These are phyloP conservation scores for Stephania yunnanensis DNA, from an alignment of 164 flowering plant genomes.

Conservation along the genomic window DNA sequence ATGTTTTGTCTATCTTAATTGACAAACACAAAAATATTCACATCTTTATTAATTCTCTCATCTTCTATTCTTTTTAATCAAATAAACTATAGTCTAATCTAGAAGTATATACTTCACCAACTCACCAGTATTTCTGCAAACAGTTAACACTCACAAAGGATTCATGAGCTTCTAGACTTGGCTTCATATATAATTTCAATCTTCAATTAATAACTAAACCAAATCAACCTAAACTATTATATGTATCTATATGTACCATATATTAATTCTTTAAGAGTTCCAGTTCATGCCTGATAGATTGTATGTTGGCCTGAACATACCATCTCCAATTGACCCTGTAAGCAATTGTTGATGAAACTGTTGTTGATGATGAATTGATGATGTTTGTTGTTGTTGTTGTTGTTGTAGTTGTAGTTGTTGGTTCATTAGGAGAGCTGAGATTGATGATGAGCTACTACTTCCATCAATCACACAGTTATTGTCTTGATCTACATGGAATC, in stretches of 20 bases:
- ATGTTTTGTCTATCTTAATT: not conserved
- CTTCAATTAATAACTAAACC: no score
- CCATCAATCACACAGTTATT: conserved; percentile 6
- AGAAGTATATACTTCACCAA: conserved; percentile 1
- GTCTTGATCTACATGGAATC: conserved; percentile 28
- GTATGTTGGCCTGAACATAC: conserved; percentile 42
- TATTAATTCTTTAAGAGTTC: conserved; percentile 32
- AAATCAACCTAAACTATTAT: no score
- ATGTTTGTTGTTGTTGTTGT: not conserved
- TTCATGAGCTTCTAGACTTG: not conserved
- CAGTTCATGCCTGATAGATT: conserved; percentile 60
- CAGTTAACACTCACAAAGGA: not conserved
- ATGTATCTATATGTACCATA: no score
- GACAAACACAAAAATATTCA: no score
- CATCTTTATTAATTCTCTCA: not conserved
- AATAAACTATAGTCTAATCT: not conserved
- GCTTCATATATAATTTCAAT: not conserved
- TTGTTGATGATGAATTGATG: conserved; percentile 17
- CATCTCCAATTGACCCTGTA: conserved; percentile 48
- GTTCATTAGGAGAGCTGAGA: conserved; percentile 22
- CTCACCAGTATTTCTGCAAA: not conserved
- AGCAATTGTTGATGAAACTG: conserved; percentile 24
- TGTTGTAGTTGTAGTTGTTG: conserved; percentile 26
- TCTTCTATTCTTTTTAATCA: not conserved
- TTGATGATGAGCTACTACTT: not conserved